These are phyloP conservation scores for Kurtzmaniella natalensis DNA, from an alignment of 1,139 yeast species.

Conservation along the genomic window DNA sequence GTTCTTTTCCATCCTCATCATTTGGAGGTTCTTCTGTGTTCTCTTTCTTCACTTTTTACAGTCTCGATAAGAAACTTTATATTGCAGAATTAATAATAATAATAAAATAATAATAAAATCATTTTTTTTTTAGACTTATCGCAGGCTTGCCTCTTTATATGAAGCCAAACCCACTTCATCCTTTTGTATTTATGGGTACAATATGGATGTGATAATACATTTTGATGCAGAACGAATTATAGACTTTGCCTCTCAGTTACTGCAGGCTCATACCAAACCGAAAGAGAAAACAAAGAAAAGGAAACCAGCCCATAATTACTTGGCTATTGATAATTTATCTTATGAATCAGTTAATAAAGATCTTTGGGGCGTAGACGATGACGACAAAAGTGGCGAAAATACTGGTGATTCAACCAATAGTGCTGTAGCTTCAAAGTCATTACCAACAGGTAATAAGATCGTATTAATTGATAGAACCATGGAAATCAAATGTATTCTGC, in stretches of 20 bases:
- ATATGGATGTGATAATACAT: conserved; percentile 5
- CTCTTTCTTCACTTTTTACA: too few relatives aligned
- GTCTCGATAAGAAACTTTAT: too few relatives aligned
- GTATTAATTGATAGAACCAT: conserved; percentile 1
- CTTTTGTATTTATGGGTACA: too few relatives aligned
- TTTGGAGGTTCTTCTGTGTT: too few relatives aligned
- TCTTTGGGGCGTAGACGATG: not conserved
- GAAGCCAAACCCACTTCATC: too few relatives aligned
- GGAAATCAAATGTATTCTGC: not conserved
- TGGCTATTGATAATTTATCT: conserved; percentile 3
- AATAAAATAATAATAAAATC: too few relatives aligned
- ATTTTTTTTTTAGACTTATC: too few relatives aligned
- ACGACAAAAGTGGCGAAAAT: not conserved
- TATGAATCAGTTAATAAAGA: not conserved
- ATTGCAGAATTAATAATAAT: too few relatives aligned
- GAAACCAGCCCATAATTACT: not conserved
- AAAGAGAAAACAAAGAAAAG: not conserved
- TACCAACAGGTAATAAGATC: not conserved
- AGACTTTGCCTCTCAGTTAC: not conserved
- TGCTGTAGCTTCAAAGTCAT: not conserved
- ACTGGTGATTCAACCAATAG: not conserved
- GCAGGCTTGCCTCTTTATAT: too few relatives aligned
- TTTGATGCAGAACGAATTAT: conserved; percentile 4
- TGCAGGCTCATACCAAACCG: not conserved
- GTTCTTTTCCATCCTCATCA: too few relatives aligned